Conservation (phyloP, 495 filamentous ascomycete genomes). For the Pseudevernia furfuracea region DNA sequence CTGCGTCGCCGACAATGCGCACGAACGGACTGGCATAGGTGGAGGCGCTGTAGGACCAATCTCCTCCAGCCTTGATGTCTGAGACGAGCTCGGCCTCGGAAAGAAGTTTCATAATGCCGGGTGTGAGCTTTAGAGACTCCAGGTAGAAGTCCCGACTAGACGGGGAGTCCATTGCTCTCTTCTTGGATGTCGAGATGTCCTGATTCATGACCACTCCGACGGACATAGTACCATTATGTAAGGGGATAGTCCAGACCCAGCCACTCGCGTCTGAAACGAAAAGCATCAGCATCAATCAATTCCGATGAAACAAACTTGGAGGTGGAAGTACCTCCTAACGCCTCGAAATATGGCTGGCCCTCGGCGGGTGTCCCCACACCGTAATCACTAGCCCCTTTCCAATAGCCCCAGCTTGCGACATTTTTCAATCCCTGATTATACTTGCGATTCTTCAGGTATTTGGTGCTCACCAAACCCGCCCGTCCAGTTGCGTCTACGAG, state of each 20-base stretch:
- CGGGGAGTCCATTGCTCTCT: too few species aligned
- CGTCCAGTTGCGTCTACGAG: conserved; percentile 34
- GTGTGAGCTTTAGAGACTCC: too few species aligned
- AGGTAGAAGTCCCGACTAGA: too few species aligned
- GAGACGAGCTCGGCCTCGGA: conserved; percentile 24
- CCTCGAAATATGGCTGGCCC: conserved; percentile 32
- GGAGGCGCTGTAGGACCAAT: conserved; percentile 38
- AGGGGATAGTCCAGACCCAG: too few species aligned
- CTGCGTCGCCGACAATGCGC: conserved; percentile 36
- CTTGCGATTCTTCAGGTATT: conserved; percentile 33
- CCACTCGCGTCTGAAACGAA: too few species aligned
- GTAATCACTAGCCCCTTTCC: conserved; percentile 23
- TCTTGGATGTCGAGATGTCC: too few species aligned
- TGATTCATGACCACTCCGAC: too few species aligned
- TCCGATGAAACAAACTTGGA: too few species aligned
- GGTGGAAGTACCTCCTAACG: too few species aligned
- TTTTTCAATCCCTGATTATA: conserved; percentile 35
- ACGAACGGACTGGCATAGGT: conserved; percentile 31
- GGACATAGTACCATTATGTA: too few species aligned
- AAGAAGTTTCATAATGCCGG: too few species aligned
- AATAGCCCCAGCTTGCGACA: conserved; percentile 35
- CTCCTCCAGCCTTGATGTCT: conserved; percentile 34
- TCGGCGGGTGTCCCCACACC: conserved; percentile 24
- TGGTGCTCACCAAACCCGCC: conserved; percentile 29
- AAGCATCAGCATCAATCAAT: too few species aligned